These are phyloP conservation scores for Deuterostichococcus epilithicus DNA, from an alignment of 139 green algal species.

Conservation along the genomic window DNA sequence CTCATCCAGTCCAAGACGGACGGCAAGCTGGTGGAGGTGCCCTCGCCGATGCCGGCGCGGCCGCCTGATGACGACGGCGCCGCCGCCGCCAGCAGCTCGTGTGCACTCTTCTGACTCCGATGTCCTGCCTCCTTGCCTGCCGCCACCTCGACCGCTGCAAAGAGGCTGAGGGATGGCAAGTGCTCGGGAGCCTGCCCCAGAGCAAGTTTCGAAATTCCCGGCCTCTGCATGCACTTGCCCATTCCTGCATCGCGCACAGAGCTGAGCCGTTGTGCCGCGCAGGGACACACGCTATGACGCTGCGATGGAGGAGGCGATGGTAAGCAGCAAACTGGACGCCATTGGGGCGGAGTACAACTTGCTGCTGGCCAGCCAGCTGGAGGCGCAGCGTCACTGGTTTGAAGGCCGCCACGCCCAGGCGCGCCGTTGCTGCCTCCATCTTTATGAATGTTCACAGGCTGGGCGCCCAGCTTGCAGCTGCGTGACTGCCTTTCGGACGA, in stretches of 20 bases:
- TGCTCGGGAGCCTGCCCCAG: not conserved
- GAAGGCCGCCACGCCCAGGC: slow-evolving; percentile 38
- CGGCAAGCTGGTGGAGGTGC: slow-evolving; percentile 92
- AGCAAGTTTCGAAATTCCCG: too few relatives aligned
- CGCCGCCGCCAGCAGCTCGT: not conserved
- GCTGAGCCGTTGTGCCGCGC: too few relatives aligned
- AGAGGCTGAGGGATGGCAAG: not conserved
- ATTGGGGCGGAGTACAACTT: slow-evolving; percentile 86
- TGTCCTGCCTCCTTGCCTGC: not conserved
- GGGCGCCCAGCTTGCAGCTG: not conserved
- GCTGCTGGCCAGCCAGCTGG: slow-evolving; percentile 86
- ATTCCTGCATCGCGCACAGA: not conserved
- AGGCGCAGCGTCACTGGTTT: slow-evolving; percentile 85
- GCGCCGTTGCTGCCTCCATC: not conserved
- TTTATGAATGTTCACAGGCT: not conserved
- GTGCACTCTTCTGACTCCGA: not conserved
- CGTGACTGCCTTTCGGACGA: too few relatives aligned
- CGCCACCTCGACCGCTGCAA: not conserved
- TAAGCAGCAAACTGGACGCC: slow-evolving; percentile 71
- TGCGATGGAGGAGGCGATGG: slow-evolving; percentile 65
- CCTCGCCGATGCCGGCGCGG: slow-evolving; percentile 31
- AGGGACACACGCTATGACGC: slow-evolving; percentile 15
- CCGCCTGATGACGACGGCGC: not conserved
- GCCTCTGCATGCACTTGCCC: not conserved
- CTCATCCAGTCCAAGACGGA: slow-evolving; percentile 89